Base-by-base conservation (phyloP, 1,139 yeast genomes). In the Yamadazyma siamensis region DNA sequence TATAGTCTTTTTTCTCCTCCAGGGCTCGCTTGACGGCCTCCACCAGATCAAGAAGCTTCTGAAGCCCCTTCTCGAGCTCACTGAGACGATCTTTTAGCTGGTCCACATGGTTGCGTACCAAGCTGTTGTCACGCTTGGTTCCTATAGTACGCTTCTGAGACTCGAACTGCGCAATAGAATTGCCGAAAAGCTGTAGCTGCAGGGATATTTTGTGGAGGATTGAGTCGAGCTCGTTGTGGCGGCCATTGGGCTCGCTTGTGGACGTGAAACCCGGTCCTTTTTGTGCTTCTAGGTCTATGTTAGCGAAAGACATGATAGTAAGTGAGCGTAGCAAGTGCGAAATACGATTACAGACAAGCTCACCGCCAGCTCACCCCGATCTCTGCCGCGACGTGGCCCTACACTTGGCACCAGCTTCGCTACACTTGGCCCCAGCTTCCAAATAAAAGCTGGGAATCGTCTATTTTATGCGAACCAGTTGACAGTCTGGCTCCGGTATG, bases 301-400 rank as follows among this genome's bases (percentile, higher is more conserved):
- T 70, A 26, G 80, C 77, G 59, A 78, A 77, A 3, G 85, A 78
- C 85, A 78, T 78, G 20, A 18, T 18, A n/a, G n/a, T n/a, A n/a
- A n/a, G n/a, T n/a, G n/a, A n/a, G n/a, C n/a, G n/a, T n/a, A n/a
- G n/a, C n/a, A n/a, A n/a, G n/a, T n/a, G n/a, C n/a, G n/a, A n/a
- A n/a, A n/a, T n/a, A n/a, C n/a, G n/a, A n/a, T n/a, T n/a, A n/a
- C n/a, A n/a, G n/a, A n/a, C n/a, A n/a, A n/a, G n/a, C n/a, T n/a
- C n/a, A n/a, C n/a, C n/a, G n/a, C n/a, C n/a, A n/a, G n/a, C n/a
- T n/a, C n/a, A n/a, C n/a, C n/a, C n/a, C n/a, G n/a, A n/a, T n/a
- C n/a, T n/a, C n/a, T n/a, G n/a, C n/a, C n/a, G n/a, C n/a, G n/a
- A n/a, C n/a, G n/a, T n/a, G n/a, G n/a, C n/a, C n/a, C n/a, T n/a